Percentiles rank a stretch among this genome's conserved stretches.
phyloP scores from a whole-genome alignment of 1,284 basidiomycete species.

The Moesziomyces antarcticus region DNA sequence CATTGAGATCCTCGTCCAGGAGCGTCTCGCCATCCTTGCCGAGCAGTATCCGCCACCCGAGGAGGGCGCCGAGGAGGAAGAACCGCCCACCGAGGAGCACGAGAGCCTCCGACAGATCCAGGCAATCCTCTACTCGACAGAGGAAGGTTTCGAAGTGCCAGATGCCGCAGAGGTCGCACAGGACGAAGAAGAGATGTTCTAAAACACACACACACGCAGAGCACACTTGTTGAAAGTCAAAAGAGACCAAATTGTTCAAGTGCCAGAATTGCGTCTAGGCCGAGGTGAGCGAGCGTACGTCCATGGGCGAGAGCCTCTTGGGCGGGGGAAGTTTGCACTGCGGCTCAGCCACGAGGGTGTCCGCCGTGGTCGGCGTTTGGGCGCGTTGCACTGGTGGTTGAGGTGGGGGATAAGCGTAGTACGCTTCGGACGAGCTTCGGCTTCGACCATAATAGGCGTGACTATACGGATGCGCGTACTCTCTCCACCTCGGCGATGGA shows the following conservation, averaged over 20 bases:
- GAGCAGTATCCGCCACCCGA: slow-evolving; percentile 23
- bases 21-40: slow-evolving; percentile 63
- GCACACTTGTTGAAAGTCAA: too few species aligned
- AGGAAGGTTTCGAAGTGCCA: slow-evolving; percentile 70
- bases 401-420: too few species aligned
- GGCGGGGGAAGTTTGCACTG: not conserved
- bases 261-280: too few species aligned
- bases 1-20: slow-evolving; percentile 87
- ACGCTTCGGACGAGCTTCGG: too few species aligned
- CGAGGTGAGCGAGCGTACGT: slow-evolving; percentile 10
- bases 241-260: too few species aligned
- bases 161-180: slow-evolving; percentile 50
- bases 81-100: slow-evolving; percentile 71
- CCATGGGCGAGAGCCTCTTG: slow-evolving; percentile 6
- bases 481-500: too few species aligned
- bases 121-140: slow-evolving; percentile 92
- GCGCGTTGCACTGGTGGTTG: too few species aligned
- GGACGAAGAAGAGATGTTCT: slow-evolving; percentile 45
- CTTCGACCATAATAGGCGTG: too few species aligned
- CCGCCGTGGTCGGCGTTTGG: too few species aligned
- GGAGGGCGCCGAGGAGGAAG: slow-evolving; percentile 14
- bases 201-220: not conserved
- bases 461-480: too few species aligned
- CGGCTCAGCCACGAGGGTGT: too few species aligned
- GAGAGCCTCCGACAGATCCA: slow-evolving; percentile 84